These are phyloP conservation scores for Trichoderma simmonsii DNA, from an alignment of 2,329 filamentous ascomycete genomes.

Conservation along the genomic window DNA sequence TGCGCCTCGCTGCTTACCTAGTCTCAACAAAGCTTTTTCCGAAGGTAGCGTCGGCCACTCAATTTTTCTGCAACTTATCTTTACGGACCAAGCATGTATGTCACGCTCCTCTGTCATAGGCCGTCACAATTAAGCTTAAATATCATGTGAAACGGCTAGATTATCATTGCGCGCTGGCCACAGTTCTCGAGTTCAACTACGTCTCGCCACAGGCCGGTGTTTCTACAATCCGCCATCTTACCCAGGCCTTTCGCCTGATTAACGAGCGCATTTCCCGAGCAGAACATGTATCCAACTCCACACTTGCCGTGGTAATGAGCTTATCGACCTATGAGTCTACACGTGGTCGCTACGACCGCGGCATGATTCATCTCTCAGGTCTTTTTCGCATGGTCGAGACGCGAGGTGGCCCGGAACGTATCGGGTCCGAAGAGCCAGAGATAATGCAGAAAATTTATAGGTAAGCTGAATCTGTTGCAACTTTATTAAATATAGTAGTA, in stretches of 20 bases:
- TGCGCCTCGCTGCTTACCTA: neutral
- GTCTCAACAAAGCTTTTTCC: neutral
- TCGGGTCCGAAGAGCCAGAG: neutral
- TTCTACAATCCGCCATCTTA: neutral
- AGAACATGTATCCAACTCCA: neutral
- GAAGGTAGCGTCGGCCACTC: neutral
- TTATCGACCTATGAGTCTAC: neutral
- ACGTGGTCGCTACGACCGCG: neutral
- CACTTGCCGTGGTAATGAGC: neutral
- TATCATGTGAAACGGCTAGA: neutral
- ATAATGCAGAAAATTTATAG: neutral
- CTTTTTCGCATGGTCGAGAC: neutral
- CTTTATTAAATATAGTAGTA: neutral
- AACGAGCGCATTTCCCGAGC: neutral
- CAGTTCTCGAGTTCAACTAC: neutral
- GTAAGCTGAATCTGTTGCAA: neutral
- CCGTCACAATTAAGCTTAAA: neutral
- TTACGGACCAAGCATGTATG: constrained; percentile 1
- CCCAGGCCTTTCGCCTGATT: neutral
- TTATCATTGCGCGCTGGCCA: neutral
- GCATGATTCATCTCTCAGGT: neutral
- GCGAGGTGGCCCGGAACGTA: neutral
- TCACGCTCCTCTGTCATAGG: neutral
- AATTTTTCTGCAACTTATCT: neutral
- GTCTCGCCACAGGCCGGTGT: neutral